phyloP scores from a whole-genome alignment of 2,329 filamentous ascomycete species.

The Colletotrichum camelliae region DNA sequence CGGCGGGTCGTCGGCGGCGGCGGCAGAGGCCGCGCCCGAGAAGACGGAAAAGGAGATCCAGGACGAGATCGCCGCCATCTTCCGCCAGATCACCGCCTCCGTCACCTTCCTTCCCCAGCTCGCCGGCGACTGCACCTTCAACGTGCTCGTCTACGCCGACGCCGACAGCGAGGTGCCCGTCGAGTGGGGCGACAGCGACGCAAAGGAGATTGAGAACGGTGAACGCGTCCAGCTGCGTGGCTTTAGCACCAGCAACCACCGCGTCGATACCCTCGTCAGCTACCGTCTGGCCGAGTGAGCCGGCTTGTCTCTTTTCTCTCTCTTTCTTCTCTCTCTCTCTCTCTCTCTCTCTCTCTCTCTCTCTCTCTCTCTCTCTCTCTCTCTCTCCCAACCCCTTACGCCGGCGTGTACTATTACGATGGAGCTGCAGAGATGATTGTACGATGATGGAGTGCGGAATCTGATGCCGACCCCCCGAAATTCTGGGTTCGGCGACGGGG shows the following conservation, averaged over 20 bases:
- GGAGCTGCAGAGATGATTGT: neutral
- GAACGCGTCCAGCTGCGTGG: conserved; percentile 95
- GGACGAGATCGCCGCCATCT: conserved; percentile 93
- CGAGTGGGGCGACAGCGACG: conserved; percentile 98
- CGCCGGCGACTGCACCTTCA: conserved; percentile 95
- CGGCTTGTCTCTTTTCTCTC: neutral
- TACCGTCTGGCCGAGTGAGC: conserved; percentile 65
- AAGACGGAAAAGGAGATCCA: conserved; percentile 96
- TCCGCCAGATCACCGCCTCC: conserved; percentile 96
- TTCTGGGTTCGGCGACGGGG: neutral
- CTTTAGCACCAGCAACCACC: conserved; percentile 94
- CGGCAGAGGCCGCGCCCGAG: conserved; percentile 52
- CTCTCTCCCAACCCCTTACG: neutral
- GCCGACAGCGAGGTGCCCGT: conserved; percentile 95
- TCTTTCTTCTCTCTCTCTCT: neutral
- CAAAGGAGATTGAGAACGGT: conserved; percentile 92
- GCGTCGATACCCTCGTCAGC: conserved; percentile 94
- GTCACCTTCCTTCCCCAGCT: conserved; percentile 97
- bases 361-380: neutral
- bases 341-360: neutral
- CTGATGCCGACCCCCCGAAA: neutral
- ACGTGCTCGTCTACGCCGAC: conserved; percentile 96
- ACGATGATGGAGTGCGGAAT: neutral
- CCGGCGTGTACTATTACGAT: neutral
- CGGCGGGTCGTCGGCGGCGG: conserved; percentile 27